Evolutionary conservation across 2,329 filamentous ascomycete genomes (phyloP), one percentile per base, ranked within the genome.

Genomic region (Cadophora sp.): DNA sequence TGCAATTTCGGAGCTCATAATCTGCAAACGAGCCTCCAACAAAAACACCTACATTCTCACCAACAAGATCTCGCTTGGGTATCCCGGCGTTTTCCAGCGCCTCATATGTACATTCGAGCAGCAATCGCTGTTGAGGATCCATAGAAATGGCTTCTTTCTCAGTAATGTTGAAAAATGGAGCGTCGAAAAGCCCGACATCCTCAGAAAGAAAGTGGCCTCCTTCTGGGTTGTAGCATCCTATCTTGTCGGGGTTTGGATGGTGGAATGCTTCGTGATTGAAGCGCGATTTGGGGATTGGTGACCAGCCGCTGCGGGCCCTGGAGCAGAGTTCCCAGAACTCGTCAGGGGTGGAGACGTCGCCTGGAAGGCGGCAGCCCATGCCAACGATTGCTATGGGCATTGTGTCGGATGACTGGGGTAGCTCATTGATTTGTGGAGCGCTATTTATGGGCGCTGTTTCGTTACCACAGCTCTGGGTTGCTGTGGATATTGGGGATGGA

Each of bases 211-310:
- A 77, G 48, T 75, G 72, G 3, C 71, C 74, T 8, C 74, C 75
- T 66, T 72, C 31, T 24, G 71, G 62, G 66, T 74, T 71, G 40
- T 73, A 72, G 62, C 68, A 72, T 24, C 72, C 72, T 11, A 65
- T 56, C 19, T 74, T 72, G 70, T 62, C 79, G 16, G 76, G 71
- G n/a, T 84, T 81, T 0, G 85, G 85, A 71, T 87, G 86, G 70
- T 83, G 85, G 73, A 85, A 87, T 11, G 83, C 83, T 16, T 83
- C 78, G 34, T 84, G 80, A 51, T 87, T 86, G 69, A 87, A 81
- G 11, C 86, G 62, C 31, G 59, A 62, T 48, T 71, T 77, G 24
- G 77, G 75, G 46, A 72, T 69, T 19, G 68, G 53, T 8, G 79
- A 79, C 74, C 79, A 79, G 19, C 78, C 78, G 67, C 77, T 79